Evolutionary conservation across 805 yeast genomes (phyloP).

Genomic region (Suhomyces xylopsoci): DNA sequence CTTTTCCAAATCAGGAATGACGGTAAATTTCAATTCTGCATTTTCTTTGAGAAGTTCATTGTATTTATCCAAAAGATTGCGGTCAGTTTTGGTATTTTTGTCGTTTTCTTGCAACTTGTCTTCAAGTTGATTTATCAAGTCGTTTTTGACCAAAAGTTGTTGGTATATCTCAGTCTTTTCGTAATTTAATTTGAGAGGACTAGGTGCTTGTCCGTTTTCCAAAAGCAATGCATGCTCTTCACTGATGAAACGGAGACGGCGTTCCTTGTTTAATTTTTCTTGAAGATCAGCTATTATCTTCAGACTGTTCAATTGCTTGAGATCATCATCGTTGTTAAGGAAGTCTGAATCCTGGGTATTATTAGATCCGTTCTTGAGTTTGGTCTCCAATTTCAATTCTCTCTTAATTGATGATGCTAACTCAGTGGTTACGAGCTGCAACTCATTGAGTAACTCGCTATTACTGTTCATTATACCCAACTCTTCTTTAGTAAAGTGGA

Average conservation of each 20-base stretch:
- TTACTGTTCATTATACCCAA: constrained; percentile 60
- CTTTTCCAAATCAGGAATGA: constrained; percentile 47
- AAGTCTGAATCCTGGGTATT: not conserved
- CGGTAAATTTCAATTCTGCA: constrained; percentile 38
- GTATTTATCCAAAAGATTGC: constrained; percentile 36
- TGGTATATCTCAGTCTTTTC: constrained; percentile 53
- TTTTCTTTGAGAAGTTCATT: constrained; percentile 40
- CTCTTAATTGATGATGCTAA: constrained; percentile 69
- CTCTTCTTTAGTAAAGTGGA: constrained; percentile 53
- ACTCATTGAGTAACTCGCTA: constrained; percentile 55
- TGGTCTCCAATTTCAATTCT: constrained; percentile 59
- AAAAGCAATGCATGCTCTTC: constrained; percentile 64
- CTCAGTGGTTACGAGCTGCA: constrained; percentile 67
- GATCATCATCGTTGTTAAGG: constrained; percentile 18
- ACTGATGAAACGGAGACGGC: constrained; percentile 62
- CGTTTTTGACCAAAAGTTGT: constrained; percentile 47
- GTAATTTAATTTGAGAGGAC: constrained; percentile 53
- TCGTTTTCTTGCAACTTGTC: constrained; percentile 43
- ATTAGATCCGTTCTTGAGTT: constrained; percentile 19
- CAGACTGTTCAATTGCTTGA: constrained; percentile 16
- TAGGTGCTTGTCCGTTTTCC: constrained; percentile 53
- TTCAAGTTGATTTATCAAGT: constrained; percentile 43
- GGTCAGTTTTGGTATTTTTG: constrained; percentile 21
- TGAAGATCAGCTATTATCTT: constrained; percentile 49
- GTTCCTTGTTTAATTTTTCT: constrained; percentile 58